Conservation (phyloP, 2,329 filamentous ascomycete species). For the Acrocalymma vagum region DNA sequence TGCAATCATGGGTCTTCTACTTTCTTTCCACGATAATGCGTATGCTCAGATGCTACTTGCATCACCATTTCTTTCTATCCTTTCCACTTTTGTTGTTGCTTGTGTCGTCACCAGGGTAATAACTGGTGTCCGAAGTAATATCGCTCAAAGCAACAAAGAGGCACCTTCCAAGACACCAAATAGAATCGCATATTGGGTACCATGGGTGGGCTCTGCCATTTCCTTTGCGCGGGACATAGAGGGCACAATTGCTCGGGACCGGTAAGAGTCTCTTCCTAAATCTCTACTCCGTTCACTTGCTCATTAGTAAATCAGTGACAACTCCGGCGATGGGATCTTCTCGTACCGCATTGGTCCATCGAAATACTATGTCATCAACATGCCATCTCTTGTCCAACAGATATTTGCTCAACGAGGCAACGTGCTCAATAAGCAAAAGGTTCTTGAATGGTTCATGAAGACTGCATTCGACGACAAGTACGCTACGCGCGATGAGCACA, state of each 20-base stretch:
- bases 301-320: slow-evolving; percentile 5
- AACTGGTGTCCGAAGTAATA: slow-evolving; percentile 12
- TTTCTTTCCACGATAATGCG: slow-evolving; percentile 9
- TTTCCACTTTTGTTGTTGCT: slow-evolving; percentile 6
- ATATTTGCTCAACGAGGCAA: slow-evolving; percentile 16
- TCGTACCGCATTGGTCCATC: slow-evolving; percentile 19
- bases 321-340: slow-evolving; percentile 18
- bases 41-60: slow-evolving; percentile 4
- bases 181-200: slow-evolving; percentile 18
- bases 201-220: slow-evolving; percentile 19
- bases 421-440: slow-evolving; percentile 17
- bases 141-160: slow-evolving; percentile 11
- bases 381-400: slow-evolving; percentile 21
- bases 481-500: slow-evolving; percentile 13
- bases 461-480: slow-evolving; percentile 14
- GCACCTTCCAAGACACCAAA: slow-evolving; percentile 14
- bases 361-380: slow-evolving; percentile 21
- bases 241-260: slow-evolving; percentile 14
- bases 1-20: slow-evolving; percentile 18
- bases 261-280: slow-evolving; percentile 11
- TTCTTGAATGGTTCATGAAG: slow-evolving; percentile 23
- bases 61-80: slow-evolving; percentile 10
- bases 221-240: slow-evolving; percentile 20
- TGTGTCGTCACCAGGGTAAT: slow-evolving; percentile 15
- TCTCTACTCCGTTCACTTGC: neutral